Evolutionary conservation across 345 rosid genomes (phyloP).

Genomic region (Turnera subulata): DNA sequence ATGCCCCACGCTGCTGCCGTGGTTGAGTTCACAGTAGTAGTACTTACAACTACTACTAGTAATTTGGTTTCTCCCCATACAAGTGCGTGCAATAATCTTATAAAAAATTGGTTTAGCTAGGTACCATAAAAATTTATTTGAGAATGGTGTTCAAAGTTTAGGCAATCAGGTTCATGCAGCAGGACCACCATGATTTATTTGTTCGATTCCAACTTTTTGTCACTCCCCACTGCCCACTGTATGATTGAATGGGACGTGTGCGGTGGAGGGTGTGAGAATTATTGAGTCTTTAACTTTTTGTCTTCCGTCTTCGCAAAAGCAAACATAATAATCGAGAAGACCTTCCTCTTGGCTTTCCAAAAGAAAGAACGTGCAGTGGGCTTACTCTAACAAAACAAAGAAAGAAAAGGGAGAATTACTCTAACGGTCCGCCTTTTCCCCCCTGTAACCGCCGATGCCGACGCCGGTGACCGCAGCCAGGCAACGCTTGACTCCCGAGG

Average conservation of each 20-base stretch:
- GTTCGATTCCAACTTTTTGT: neutral
- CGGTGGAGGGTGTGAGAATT: no score
- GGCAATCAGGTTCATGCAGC: neutral
- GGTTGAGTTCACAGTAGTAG: neutral
- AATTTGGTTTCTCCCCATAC: conserved; percentile 11
- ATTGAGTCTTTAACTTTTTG: no score
- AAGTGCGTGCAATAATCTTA: conserved; percentile 26
- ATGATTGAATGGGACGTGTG: no score
- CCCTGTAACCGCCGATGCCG: conserved; percentile 62
- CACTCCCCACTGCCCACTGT: no score
- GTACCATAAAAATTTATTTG: neutral
- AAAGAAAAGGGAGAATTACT: no score
- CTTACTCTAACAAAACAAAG: no score
- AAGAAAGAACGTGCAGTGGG: no score
- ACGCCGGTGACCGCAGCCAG: conserved; percentile 56
- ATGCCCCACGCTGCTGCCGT: neutral
- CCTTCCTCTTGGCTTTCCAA: no score
- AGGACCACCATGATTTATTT: neutral
- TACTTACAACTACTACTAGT: no score
- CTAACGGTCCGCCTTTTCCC: no score
- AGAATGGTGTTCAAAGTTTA: conserved; percentile 3
- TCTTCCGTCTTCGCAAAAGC: no score
- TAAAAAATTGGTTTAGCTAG: neutral
- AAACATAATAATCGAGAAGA: no score
- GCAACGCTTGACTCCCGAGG: conserved; percentile 62